phyloP scores from a whole-genome alignment of 495 filamentous ascomycete genomes.

The Annulohypoxylon moriforme region DNA sequence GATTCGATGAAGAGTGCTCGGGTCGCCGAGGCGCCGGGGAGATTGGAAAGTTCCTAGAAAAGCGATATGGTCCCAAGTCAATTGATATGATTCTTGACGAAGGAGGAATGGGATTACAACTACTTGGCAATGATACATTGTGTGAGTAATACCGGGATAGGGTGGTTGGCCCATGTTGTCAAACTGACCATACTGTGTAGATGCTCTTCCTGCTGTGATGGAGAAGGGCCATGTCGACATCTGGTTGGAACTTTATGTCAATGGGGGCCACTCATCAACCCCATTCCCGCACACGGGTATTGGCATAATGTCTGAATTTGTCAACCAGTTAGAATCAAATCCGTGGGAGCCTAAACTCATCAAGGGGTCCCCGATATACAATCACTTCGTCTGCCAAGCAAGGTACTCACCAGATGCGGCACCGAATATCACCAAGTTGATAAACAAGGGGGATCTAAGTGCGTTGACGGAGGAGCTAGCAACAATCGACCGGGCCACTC shows the following conservation, averaged over 20 bases:
- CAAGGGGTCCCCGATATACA: slow-evolving; percentile 51
- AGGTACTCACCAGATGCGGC: slow-evolving; percentile 46
- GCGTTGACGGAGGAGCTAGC: slow-evolving; percentile 67
- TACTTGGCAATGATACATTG: slow-evolving; percentile 51
- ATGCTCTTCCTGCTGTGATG: slow-evolving; percentile 58
- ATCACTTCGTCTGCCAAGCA: slow-evolving; percentile 64
- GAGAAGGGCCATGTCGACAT: slow-evolving; percentile 67
- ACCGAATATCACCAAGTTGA: slow-evolving; percentile 49
- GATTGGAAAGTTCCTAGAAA: slow-evolving; percentile 62
- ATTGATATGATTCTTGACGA: slow-evolving; percentile 73
- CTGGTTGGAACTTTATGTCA: slow-evolving; percentile 65
- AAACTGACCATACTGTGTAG: slow-evolving; percentile 49
- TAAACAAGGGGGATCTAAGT: slow-evolving; percentile 65
- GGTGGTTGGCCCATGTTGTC: slow-evolving; percentile 47
- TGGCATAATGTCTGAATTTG: slow-evolving; percentile 70
- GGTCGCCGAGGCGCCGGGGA: slow-evolving; percentile 67
- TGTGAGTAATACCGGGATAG: slow-evolving; percentile 39
- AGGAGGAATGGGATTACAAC: slow-evolving; percentile 64
- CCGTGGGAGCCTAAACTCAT: slow-evolving; percentile 61
- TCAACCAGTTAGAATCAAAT: slow-evolving; percentile 68
- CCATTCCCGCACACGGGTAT: slow-evolving; percentile 72
- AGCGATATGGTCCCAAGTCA: slow-evolving; percentile 65
- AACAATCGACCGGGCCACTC: slow-evolving; percentile 59
- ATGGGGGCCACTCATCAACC: slow-evolving; percentile 70
- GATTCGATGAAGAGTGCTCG: slow-evolving; percentile 74